Evolutionary conservation across 768 basidiomycete genomes (phyloP), one percentile per base, ranked within the genome.

Genomic region (Leccinum longicurvipes): DNA sequence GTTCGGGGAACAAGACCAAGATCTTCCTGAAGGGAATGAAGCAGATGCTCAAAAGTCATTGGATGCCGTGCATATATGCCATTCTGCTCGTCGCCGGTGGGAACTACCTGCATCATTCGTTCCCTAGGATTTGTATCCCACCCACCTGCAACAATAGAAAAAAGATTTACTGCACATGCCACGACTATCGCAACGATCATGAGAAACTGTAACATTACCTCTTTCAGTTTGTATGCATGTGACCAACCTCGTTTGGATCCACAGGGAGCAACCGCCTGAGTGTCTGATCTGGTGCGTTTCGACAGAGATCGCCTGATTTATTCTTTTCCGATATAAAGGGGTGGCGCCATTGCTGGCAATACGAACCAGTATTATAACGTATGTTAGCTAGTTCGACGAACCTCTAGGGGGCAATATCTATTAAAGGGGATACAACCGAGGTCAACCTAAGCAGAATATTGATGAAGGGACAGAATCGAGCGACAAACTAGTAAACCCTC

Each of bases 21-120:
- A n/a, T n/a, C n/a, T n/a, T n/a, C n/a, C n/a, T n/a, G n/a, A n/a
- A n/a, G n/a, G n/a, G n/a, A n/a, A n/a, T n/a, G n/a, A n/a, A n/a
- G n/a, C n/a, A n/a, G n/a, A n/a, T n/a, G n/a, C n/a, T n/a, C n/a
- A n/a, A n/a, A n/a, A n/a, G n/a, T n/a, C n/a, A n/a, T n/a, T n/a
- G n/a, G n/a, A n/a, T n/a, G n/a, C n/a, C n/a, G n/a, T n/a, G n/a
- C n/a, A n/a, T n/a, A n/a, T n/a, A 94, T 64, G 88, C 89, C 8
- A 77, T 94, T 23, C 72, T 93, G 32, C 79, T 94, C 55, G 91
- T 93, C 89, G 85, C 88, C 4, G 76, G 75, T 75, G 39, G 29
- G 21, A 23, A 42, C 39, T 1, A 23, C 29, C 23, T n/a, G 17
- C 15, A 10, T n/a, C 11, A 23, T 19, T 34, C 7, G 10, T 28